These are phyloP conservation scores for Wickerhamomyces bovis DNA, from an alignment of 805 yeast genomes.

Conservation along the genomic window DNA sequence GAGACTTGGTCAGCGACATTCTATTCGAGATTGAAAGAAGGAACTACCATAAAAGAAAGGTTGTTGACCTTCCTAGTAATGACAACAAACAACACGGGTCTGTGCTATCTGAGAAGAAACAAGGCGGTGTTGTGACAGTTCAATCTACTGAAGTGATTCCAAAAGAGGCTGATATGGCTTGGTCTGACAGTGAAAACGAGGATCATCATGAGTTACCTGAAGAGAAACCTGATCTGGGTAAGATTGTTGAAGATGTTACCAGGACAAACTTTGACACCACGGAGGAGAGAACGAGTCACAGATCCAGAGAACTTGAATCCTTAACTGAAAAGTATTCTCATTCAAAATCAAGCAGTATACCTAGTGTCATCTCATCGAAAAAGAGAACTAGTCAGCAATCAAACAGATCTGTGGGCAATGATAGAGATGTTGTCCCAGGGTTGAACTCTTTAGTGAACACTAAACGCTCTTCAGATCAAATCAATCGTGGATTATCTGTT, in stretches of 20 bases:
- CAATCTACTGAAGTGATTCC: conserved; percentile 76
- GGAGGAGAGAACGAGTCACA: background rate
- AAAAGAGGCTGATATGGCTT: conserved; percentile 73
- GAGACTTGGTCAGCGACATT: conserved; percentile 87
- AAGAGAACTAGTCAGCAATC: conserved; percentile 6
- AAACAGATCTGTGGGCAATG: background rate
- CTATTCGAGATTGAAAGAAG: conserved; percentile 81
- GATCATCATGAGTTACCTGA: conserved; percentile 17
- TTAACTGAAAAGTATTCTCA: background rate
- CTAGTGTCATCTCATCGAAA: conserved; percentile 3
- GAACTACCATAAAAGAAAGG: conserved; percentile 36
- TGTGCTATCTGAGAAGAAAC: conserved; percentile 6
- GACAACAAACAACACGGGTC: conserved; percentile 2
- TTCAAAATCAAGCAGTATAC: background rate
- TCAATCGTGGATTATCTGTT: conserved; percentile 21
- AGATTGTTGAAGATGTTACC: background rate
- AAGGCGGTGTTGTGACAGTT: conserved; percentile 31
- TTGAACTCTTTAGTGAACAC: conserved; percentile 6
- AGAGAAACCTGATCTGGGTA: conserved; percentile 14
- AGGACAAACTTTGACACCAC: background rate
- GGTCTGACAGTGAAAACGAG: conserved; percentile 84
- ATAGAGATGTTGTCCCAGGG: conserved; percentile 9
- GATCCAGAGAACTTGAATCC: background rate
- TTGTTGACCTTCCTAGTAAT: conserved; percentile 2
- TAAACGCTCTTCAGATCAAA: conserved; percentile 6